Base-by-base conservation (phyloP, 768 basidiomycete genomes). In the Rhodotorula taiwanensis region DNA sequence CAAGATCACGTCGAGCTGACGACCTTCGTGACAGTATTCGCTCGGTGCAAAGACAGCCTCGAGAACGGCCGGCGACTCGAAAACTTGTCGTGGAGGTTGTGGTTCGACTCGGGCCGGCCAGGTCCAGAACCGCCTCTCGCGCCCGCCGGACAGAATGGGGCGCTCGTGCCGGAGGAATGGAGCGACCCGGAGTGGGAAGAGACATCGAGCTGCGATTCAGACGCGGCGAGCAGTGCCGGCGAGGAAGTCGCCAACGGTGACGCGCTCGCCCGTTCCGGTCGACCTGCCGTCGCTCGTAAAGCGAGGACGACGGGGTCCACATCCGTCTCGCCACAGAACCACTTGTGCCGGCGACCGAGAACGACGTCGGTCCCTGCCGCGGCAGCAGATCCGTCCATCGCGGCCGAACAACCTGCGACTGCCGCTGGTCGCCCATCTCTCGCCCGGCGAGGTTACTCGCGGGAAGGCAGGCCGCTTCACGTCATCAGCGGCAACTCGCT, bases 31-130 rank as follows among this genome's bases (percentile, higher is more conserved):
- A n/a, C 70, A 89, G 89, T 92, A 11, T 89, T 92, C 72, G 83
- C 87, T 55, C 88, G 88, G 75, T 89, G 86, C 78, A 88, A 87
- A 75, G 81, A 83, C 68, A 84, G 83, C 3, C 78, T 92, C 5
- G 81, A 86, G 70, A 85, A 91, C 70, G 90, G 90, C n/a, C 80
- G 79, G 10, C 77, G 89, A 33, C 80, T 91, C 33, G 89, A 92
- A 77, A 90, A 93, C 72, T 85, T 92, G 57, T 84, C 86, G 5
- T 93, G 89, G 89, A 79, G 89, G 55, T 77, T 92, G 13, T 88
- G 88, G 86, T 82, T 86, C 55, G 64, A 59, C 27, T 56, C 54
- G 23, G 59, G 48, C 28, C 41, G 62, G 5, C 39, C 55, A 31
- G 23, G 39, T 7, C 25, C 21, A 2, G 15, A 30, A n/a, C 28